Base-by-base conservation (phyloP, 768 basidiomycete genomes). In the Grammothele lineata region DNA sequence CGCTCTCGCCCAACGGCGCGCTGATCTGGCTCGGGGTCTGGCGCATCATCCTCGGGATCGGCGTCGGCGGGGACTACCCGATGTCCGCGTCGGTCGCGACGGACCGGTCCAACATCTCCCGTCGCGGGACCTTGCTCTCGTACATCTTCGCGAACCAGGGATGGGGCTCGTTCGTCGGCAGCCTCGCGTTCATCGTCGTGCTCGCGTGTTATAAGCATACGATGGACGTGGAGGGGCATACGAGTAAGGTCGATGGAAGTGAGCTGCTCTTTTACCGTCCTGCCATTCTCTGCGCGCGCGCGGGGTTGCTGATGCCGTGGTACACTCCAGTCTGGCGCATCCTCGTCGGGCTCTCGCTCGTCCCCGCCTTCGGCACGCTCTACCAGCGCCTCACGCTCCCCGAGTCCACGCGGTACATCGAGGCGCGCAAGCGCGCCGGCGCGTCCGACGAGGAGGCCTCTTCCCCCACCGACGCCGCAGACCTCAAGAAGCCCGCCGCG, bases 121-220 rank as follows among this genome's bases (percentile, higher is more conserved):
- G 85, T 40, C 75, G 85, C 14, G 87, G 87, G 0, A 83, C 82
- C 0, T 73, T 90, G 65, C 72, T 91, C n/a, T 72, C 81, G 18
- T 87, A 85, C 58, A 84, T 87, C 55, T 88, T 87, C 55, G 73
- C 83, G 0, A 83, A 82, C 61, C 83, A 88, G 62, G 87, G 87
- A 10, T 88, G 85, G 85, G 87, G 88, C 23, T 79, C 73, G 34
- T 72, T 90, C 45, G 57, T 79, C 27, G 87, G 84, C 7, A 73
- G 73, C 38, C 60, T 89, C 50, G 72, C 73, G 19, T 80, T 79
- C 5, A 76, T 88, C 57, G 68, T 88, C 53, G 77, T 85, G 17
- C 69, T 89, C 24, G 68, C 74, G 2, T 74, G 72, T 33, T 89
- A 86, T 67, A 81, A 78, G 57, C 63, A 70, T 49, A 74, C 74